Percentiles rank a stretch among this genome's conserved stretches.
These are phyloP conservation scores for Pestalotiopsis sp. DNA, from an alignment of 2,329 filamentous ascomycete genomes.

Conservation along the genomic window DNA sequence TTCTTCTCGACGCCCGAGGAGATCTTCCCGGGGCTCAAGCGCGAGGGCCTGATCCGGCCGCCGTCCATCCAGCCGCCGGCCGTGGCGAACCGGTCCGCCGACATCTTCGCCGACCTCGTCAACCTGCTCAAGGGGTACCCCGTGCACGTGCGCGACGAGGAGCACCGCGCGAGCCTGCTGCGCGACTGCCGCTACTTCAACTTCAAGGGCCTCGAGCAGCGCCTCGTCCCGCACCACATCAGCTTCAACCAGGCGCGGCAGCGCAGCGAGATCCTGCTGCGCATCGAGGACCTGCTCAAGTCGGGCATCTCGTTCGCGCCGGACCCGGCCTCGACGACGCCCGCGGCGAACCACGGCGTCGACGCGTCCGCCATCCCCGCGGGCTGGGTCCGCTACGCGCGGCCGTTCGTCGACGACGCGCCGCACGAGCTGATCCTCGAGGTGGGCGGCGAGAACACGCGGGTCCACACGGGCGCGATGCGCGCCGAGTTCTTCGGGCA, in stretches of 20 bases:
- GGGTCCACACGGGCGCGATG: constrained; percentile 37
- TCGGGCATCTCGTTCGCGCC: constrained; percentile 72
- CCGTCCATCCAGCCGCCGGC: constrained; percentile 83
- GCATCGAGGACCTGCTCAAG: constrained; percentile 86
- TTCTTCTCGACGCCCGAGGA: constrained; percentile 83
- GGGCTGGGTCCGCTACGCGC: constrained; percentile 74
- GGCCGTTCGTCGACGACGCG: constrained; percentile 81
- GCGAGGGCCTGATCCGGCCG: constrained; percentile 78
- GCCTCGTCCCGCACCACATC: constrained; percentile 76
- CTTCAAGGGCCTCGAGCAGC: constrained; percentile 88
- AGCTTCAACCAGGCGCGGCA: constrained; percentile 72
- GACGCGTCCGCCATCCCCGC: constrained; percentile 33
- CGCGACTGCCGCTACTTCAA: constrained; percentile 92
- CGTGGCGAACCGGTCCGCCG: constrained; percentile 80
- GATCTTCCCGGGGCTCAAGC: constrained; percentile 83
- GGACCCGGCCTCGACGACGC: constrained; percentile 37
- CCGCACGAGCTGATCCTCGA: constrained; percentile 79
- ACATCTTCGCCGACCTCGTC: constrained; percentile 81
- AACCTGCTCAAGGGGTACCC: constrained; percentile 84
- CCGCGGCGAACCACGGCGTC: constrained; percentile 4
- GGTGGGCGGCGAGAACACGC: constrained; percentile 68
- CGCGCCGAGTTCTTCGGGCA: constrained; percentile 76
- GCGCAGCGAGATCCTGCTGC: constrained; percentile 75
- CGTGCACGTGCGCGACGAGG: constrained; percentile 72
- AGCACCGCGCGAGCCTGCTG: constrained; percentile 76